phyloP scores from a whole-genome alignment of 108 stramenopile species.

The Nitzschia inconspicua region DNA sequence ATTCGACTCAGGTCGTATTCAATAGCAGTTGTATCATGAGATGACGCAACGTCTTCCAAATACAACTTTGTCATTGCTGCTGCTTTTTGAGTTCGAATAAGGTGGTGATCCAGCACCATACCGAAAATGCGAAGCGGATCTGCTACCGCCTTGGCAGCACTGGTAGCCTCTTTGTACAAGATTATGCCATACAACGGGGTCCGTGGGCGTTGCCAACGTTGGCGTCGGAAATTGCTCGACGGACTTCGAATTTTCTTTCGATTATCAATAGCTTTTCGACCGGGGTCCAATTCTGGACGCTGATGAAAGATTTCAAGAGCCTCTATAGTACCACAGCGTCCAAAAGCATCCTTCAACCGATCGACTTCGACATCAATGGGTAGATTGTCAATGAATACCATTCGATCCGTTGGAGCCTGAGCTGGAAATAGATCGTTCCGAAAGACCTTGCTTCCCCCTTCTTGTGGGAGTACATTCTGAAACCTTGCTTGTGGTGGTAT shows the following conservation, averaged over 20 bases:
- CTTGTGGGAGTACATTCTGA: background rate
- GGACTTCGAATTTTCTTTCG: conserved; percentile 39
- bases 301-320: conserved; percentile 65
- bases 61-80: conserved; percentile 53
- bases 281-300: conserved; percentile 75
- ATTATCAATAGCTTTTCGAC: conserved; percentile 35
- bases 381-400: conserved; percentile 75
- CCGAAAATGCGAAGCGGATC: conserved; percentile 73
- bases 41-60: conserved; percentile 51
- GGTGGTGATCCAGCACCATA: conserved; percentile 65
- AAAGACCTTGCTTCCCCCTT: background rate
- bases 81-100: conserved; percentile 54
- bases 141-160: conserved; percentile 39
- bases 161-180: conserved; percentile 43
- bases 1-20: conserved; percentile 54
- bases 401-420: conserved; percentile 23
- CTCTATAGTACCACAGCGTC: conserved; percentile 66
- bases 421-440: conserved; percentile 3
- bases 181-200: conserved; percentile 77
- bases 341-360: conserved; percentile 54
- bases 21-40: conserved; percentile 39
- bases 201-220: conserved; percentile 48
- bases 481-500: background rate
- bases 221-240: conserved; percentile 9
- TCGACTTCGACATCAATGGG: conserved; percentile 71